Base-by-base conservation (phyloP, 2,329 filamentous ascomycete species). In the Colletotrichum eleusines region DNA sequence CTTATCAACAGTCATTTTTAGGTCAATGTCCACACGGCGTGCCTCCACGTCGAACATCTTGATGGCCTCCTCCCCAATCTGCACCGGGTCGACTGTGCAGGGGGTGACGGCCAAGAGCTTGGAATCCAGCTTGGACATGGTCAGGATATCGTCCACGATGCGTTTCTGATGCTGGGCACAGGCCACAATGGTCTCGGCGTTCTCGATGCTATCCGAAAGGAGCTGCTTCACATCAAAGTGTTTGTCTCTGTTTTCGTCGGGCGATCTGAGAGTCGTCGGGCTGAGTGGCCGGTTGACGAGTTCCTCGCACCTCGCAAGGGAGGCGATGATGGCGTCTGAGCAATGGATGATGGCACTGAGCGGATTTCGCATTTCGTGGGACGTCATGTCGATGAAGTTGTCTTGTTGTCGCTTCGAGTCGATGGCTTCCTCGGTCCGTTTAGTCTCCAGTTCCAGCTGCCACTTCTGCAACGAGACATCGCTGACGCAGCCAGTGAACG, bases 11-110 rank as follows among this genome's bases (percentile, higher is more conserved):
- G 86, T 81, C 74, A 93, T 90, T 28, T 86, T 85, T 74, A 95
- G 85, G 58, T 88, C 82, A 63, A 95, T 94, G 53, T 90, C 88
- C 1, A 90, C 88, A 33, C 89, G 91, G 50, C 90, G 88, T 3
- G 93, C 84, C 77, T 95, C 92, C 5, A 91, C 89, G 74, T 93
- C 91, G 74, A 94, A 94, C 87, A 95, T 94, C 76, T 92, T 93
- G 44, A 95, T 78, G 0, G 91, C 89, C 38, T 88, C 86, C 65
- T 89, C 86, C 3, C 94, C 87, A 51, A 94, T 88, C 11, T 85
- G 85, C 62, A 92, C 83, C 0, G 92, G 91, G 74, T 92, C 88
- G 1, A 90, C 88, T 16, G 90, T 90, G 26, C 91, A 88, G 1
- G 92, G 92, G 0, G 91, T 91, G 8, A 95, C 90, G 3, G 91